Conservation (phyloP, 139 green algal species). For the Coelastrella sp. region DNA sequence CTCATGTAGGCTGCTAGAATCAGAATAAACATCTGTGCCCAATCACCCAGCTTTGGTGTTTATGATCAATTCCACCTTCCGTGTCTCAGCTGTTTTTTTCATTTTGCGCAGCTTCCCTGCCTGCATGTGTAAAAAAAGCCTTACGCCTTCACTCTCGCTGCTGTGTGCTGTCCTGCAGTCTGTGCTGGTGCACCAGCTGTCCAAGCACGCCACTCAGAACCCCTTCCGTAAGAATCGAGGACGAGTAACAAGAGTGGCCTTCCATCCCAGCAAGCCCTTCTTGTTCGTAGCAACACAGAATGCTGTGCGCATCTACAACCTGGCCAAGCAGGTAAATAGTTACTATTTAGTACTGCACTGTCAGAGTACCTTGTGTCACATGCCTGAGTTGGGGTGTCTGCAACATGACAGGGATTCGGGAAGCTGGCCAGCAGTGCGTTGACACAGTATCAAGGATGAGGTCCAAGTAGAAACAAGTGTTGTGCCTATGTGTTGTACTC, state of each 20-base stretch:
- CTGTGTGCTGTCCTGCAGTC: conserved; percentile 60
- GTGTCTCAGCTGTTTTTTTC: too few relatives aligned
- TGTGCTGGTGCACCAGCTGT: conserved; percentile 97
- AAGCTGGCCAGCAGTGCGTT: too few relatives aligned
- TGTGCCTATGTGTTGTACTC: too few relatives aligned
- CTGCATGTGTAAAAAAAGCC: too few relatives aligned
- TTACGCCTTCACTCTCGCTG: neutral
- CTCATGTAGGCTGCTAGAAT: too few relatives aligned
- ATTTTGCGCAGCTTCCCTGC: too few relatives aligned
- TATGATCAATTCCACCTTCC: too few relatives aligned
- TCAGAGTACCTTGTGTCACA: neutral
- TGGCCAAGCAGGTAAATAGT: conserved; percentile 82
- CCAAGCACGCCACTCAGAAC: conserved; percentile 82
- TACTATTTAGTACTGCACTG: neutral
- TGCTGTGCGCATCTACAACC: conserved; percentile 93
- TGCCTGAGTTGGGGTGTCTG: too few relatives aligned
- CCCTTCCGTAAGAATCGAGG: conserved; percentile 96
- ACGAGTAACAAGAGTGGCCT: conserved; percentile 80
- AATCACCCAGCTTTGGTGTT: too few relatives aligned
- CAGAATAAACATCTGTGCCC: too few relatives aligned
- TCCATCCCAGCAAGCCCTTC: conserved; percentile 95
- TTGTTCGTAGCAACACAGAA: conserved; percentile 96
- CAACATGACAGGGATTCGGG: neutral
- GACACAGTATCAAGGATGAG: too few relatives aligned
- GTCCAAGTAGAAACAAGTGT: too few relatives aligned